Evolutionary conservation across 2,329 filamentous ascomycete genomes (phyloP), one percentile per base, ranked within the genome.

Genomic region (Fonsecaea monophora): DNA sequence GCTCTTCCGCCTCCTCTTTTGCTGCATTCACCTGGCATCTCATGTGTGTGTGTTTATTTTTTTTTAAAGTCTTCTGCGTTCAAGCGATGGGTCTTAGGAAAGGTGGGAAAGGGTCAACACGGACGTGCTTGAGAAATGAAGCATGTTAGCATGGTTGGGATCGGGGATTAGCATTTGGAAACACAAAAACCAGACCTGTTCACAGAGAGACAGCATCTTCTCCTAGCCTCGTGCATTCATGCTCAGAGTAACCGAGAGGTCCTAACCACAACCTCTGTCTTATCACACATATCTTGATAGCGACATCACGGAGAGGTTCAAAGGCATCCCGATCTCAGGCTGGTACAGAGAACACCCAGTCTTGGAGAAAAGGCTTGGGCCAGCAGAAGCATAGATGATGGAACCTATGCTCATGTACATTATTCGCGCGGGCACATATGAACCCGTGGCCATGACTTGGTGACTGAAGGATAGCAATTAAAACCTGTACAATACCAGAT

Each of bases 41-140:
- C 53, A 34, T 55, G 53, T 55, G 55, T 18, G 18, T 25, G 21
- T 21, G 21, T 21, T 21, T n/a, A n/a, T 21, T 21, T 1, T 25
- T 37, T 56, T 34, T 53, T 13, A 8, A 10, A 9, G 5, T 56
- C 54, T 30, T 56, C 53, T 35, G 68, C 65, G 57, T 65, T 65
- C 54, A 53, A 67, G 62, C 62, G 68, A 62, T 59, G 60, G 57
- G 58, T 15, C 18, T 35, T 15, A 54, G 45, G 58, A 56, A 54
- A 21, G 13, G 40, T 8, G 40, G 40, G 5, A 10, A 56, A 32
- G 9, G 48, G 35, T 30, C 37, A 42, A 18, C 9, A 18, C 35
- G 60, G 37, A 37, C 34, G 40, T 50, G 45, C 45, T 50, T 25
- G 45, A 25, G 18, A 21, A 15, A 50, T 25, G 45, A 50, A 25